These are phyloP conservation scores for Wickerhamomyces bisporus DNA, from an alignment of 805 yeast genomes.

Conservation along the genomic window DNA sequence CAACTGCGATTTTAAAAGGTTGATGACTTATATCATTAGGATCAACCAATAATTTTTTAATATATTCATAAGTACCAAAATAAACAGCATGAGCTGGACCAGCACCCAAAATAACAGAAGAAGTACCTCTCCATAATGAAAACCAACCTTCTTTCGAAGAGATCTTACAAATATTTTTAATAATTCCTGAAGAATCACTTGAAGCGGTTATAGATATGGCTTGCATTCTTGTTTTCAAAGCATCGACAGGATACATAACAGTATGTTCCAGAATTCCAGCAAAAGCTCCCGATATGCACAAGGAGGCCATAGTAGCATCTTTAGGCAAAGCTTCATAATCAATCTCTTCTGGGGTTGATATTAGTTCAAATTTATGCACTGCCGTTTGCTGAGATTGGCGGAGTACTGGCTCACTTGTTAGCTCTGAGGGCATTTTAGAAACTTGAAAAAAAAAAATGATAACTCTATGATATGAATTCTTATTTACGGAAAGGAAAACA, in stretches of 20 bases:
- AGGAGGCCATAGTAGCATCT: conserved; percentile 75
- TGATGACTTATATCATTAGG: conserved; percentile 44
- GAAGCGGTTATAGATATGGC: conserved; percentile 15
- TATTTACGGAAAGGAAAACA: too few species aligned
- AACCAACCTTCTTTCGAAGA: conserved; percentile 80
- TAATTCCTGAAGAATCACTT: conserved; percentile 14
- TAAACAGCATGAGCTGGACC: conserved; percentile 99
- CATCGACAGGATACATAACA: conserved; percentile 94
- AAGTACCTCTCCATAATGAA: conserved; percentile 91
- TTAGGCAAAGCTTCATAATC: conserved; percentile 93
- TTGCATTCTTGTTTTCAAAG: conserved; percentile 93
- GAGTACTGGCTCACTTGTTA: too few species aligned
- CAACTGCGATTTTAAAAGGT: conserved; percentile 76
- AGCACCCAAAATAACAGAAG: conserved; percentile 88
- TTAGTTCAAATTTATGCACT: conserved; percentile 1
- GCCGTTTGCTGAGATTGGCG: not conserved
- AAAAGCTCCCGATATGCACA: conserved; percentile 88
- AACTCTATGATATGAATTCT: too few species aligned
- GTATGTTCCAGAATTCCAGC: conserved; percentile 99
- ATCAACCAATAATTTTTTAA: conserved; percentile 34
- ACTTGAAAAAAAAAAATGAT: too few species aligned
- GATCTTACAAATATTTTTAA: conserved; percentile 65
- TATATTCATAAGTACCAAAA: conserved; percentile 83
- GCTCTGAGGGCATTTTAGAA: too few species aligned
- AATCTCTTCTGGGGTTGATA: conserved; percentile 38